A percentile compares a stretch with the other conserved stretches of the same genome.
phyloP scores from a whole-genome alignment of 176 grass and related monocot genomes.

The Cenchrus americanus region DNA sequence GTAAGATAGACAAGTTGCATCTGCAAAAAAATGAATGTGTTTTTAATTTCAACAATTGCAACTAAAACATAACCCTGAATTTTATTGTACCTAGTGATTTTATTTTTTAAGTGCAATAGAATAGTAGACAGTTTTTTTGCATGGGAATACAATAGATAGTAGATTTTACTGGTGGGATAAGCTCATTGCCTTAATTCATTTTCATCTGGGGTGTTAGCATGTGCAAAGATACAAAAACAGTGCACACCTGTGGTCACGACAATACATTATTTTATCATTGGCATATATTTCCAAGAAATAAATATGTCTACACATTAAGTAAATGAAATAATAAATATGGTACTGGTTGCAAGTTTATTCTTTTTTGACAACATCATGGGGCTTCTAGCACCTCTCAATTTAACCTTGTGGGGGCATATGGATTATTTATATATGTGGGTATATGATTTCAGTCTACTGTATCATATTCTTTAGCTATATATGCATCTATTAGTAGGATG shows the following conservation, averaged over 20 bases:
- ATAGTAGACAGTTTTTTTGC: no score
- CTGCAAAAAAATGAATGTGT: neutral
- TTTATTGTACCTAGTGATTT: neutral
- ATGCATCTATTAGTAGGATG: neutral
- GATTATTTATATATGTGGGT: neutral
- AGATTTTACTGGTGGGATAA: neutral
- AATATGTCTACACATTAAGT: neutral
- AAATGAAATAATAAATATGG: neutral
- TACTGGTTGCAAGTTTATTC: no score
- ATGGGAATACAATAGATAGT: neutral
- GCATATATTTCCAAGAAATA: neutral
- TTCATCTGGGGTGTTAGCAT: neutral
- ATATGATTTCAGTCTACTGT: neutral
- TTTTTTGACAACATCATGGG: neutral
- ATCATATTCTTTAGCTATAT: neutral
- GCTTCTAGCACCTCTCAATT: neutral
- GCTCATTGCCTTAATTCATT: neutral
- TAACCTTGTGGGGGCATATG: neutral
- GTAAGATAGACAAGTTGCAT: conserved; percentile 23
- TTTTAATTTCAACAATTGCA: conserved; percentile 6
- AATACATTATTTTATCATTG: neutral
- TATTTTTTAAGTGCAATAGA: neutral
- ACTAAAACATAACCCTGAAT: neutral
- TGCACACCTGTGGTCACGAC: neutral
- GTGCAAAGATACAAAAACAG: neutral